Percentiles rank a stretch among this genome's conserved stretches.
Conservation (phyloP, 306 rosid species). For the Vigna nakashimae region DNA sequence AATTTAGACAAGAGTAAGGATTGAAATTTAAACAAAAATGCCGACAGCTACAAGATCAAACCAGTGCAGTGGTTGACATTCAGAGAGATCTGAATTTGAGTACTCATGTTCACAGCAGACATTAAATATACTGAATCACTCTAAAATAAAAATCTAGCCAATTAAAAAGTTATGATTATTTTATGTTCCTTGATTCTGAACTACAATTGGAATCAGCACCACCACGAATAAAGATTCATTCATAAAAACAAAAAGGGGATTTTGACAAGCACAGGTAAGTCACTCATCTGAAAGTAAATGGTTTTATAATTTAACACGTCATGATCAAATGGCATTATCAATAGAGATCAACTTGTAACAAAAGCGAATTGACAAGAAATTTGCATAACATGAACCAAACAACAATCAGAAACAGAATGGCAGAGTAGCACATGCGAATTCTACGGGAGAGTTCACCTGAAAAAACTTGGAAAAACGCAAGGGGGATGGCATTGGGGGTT, state of each 20-base stretch:
- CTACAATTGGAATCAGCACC: neutral
- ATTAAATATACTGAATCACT: conserved; percentile 4
- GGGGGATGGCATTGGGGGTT: conserved; percentile 89
- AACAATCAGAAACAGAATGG: conserved; percentile 21
- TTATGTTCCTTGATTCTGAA: neutral
- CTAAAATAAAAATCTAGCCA: too few relatives aligned
- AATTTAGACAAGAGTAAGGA: neutral
- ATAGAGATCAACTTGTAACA: neutral
- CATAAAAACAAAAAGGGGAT: conserved; percentile 1
- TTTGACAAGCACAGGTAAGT: neutral
- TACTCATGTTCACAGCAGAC: conserved; percentile 3
- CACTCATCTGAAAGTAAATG: neutral
- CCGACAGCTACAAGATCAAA: neutral
- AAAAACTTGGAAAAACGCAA: conserved; percentile 88
- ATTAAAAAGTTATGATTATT: neutral
- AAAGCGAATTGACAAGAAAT: neutral
- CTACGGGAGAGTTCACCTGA: conserved; percentile 59
- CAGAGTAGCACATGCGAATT: neutral
- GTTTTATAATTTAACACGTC: neutral
- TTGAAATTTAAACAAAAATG: neutral
- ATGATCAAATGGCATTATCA: neutral
- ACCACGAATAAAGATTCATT: neutral
- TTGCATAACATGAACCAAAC: neutral
- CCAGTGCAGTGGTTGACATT: too few relatives aligned
- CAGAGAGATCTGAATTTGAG: conserved; percentile 5